Conservation (phyloP, 1,284 basidiomycete species). For the Leccinum pallidistipes region DNA sequence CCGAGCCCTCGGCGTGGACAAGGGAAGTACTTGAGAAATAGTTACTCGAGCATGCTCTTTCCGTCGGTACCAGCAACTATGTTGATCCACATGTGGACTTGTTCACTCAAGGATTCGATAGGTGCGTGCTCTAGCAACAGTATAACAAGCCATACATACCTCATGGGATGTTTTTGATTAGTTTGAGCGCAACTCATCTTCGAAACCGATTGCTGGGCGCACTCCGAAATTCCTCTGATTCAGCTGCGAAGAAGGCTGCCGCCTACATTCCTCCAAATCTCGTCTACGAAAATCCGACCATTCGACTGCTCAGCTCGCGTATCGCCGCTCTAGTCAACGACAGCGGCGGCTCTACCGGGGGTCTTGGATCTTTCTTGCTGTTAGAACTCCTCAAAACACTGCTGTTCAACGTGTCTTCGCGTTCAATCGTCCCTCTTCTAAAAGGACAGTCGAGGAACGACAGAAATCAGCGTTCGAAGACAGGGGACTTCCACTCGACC, state of each 20-base stretch:
- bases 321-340: conserved; percentile 7
- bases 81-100: background rate
- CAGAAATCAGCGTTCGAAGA: conserved; percentile 10
- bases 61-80: background rate
- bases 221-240: conserved; percentile 15
- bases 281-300: conserved; percentile 21
- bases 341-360: background rate
- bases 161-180: background rate
- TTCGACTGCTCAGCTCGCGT: conserved; percentile 6
- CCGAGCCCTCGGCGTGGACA: background rate
- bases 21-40: background rate
- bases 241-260: background rate
- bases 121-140: conserved; percentile 1
- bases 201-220: conserved; percentile 13
- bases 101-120: background rate
- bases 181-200: conserved; percentile 21
- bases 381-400: background rate
- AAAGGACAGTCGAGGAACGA: conserved; percentile 4
- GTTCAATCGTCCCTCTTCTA: conserved; percentile 20
- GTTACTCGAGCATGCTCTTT: background rate
- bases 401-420: conserved; percentile 25
- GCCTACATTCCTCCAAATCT: conserved; percentile 16
- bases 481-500: conserved; percentile 1
- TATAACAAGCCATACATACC: background rate
- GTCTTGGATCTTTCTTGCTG: background rate